phyloP scores from a whole-genome alignment of 495 filamentous ascomycete species.

The Lentithecium fluviatile region DNA sequence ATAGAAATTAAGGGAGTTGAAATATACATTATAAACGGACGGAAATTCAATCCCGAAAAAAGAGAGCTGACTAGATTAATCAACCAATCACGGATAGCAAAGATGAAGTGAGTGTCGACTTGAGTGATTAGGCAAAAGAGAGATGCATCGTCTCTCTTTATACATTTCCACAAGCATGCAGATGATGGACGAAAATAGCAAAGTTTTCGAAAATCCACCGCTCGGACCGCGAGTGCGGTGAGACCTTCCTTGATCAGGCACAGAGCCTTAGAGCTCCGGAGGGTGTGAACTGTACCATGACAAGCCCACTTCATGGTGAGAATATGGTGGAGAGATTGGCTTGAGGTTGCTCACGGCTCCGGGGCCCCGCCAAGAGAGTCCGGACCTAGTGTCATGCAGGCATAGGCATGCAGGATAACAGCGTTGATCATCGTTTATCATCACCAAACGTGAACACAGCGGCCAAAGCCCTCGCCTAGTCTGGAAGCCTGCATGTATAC shows the following conservation, averaged over 20 bases:
- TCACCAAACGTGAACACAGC: background rate
- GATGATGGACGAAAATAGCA: slow-evolving; percentile 6
- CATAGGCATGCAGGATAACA: slow-evolving; percentile 15
- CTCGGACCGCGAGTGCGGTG: slow-evolving; percentile 1
- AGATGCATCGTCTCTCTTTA: background rate
- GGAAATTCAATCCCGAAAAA: background rate
- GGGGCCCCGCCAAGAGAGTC: slow-evolving; percentile 6
- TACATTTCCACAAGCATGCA: background rate
- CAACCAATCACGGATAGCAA: background rate
- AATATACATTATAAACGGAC: slow-evolving; percentile 26
- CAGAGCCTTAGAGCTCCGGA: background rate
- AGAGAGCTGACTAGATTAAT: background rate
- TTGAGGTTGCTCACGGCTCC: background rate
- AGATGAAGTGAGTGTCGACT: background rate
- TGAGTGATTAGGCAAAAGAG: background rate
- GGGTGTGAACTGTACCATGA: background rate
- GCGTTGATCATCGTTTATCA: slow-evolving; percentile 17
- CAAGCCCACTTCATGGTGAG: background rate
- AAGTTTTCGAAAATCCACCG: background rate
- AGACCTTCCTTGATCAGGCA: background rate
- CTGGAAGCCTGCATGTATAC: slow-evolving; percentile 1
- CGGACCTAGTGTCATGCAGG: slow-evolving; percentile 10
- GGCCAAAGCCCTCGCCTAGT: background rate
- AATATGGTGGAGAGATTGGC: background rate
- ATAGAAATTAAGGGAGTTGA: slow-evolving; percentile 21